phyloP scores from a whole-genome alignment of 768 basidiomycete species.

The Phlegmacium glaucopus region DNA sequence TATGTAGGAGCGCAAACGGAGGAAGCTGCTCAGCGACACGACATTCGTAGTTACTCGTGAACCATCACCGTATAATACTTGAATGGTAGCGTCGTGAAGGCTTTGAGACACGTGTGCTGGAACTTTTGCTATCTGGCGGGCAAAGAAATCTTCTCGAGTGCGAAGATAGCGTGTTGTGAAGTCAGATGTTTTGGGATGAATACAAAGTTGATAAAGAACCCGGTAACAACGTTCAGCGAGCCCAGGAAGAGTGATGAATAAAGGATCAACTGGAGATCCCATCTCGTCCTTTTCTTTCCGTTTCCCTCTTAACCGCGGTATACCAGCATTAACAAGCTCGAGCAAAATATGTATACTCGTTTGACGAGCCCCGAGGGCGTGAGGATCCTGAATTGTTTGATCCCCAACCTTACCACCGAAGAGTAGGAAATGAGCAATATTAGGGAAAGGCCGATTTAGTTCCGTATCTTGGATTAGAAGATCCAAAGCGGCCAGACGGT shows the following conservation, averaged over 20 bases:
- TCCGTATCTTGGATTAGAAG: slow-evolving; percentile 77
- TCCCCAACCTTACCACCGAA: slow-evolving; percentile 63
- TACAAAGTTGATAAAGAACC: slow-evolving; percentile 81
- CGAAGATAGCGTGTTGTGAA: slow-evolving; percentile 83
- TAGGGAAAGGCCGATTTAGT: slow-evolving; percentile 63
- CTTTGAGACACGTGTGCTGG: slow-evolving; percentile 60
- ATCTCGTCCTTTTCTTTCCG: slow-evolving; percentile 30
- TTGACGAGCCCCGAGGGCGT: slow-evolving; percentile 62
- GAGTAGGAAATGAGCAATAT: slow-evolving; percentile 83
- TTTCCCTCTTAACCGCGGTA: slow-evolving; percentile 54
- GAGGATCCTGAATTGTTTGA: slow-evolving; percentile 73
- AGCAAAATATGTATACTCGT: slow-evolving; percentile 83
- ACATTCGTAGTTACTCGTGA: slow-evolving; percentile 66
- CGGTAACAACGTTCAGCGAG: slow-evolving; percentile 86
- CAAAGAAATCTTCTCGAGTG: slow-evolving; percentile 86
- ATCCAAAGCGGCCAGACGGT: slow-evolving; percentile 74
- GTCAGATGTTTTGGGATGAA: slow-evolving; percentile 80
- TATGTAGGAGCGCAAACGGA: slow-evolving; percentile 80
- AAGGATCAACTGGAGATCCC: slow-evolving; percentile 38
- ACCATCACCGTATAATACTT: slow-evolving; percentile 70
- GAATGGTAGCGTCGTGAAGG: slow-evolving; percentile 47
- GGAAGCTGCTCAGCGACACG: slow-evolving; percentile 65
- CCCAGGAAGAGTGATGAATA: slow-evolving; percentile 64
- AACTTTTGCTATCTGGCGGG: slow-evolving; percentile 75
- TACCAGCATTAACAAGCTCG: slow-evolving; percentile 68